Conservation (phyloP, 2,329 filamentous ascomycete genomes). For the Aspergillus sojae region DNA sequence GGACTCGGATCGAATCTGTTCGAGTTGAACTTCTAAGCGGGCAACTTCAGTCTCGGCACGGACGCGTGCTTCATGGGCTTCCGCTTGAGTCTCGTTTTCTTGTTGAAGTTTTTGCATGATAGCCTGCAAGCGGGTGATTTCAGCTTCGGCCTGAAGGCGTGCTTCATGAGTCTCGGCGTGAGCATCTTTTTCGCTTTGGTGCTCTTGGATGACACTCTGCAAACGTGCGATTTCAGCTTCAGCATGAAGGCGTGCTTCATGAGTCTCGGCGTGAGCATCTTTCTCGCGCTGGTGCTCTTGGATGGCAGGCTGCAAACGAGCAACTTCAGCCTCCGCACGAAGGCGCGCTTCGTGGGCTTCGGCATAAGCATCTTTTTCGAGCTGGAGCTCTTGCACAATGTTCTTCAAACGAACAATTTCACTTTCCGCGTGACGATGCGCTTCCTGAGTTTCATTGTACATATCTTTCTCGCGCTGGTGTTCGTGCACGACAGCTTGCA, state of each 20-base stretch:
- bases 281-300: conserved; percentile 41
- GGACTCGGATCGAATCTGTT: conserved; percentile 19
- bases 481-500: conserved; percentile 55
- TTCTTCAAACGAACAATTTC: conserved; percentile 18
- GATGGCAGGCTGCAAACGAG: conserved; percentile 52
- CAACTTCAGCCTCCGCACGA: conserved; percentile 28
- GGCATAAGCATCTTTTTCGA: conserved; percentile 2
- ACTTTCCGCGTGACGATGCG: conserved; percentile 19
- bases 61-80: conserved; percentile 19
- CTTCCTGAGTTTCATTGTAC: conserved; percentile 16
- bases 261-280: conserved; percentile 21
- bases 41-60: conserved; percentile 20
- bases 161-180: no score
- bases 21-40: conserved; percentile 17
- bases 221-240: conserved; percentile 16
- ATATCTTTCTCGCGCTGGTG: conserved; percentile 32
- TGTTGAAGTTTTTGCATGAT: conserved; percentile 52
- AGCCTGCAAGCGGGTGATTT: conserved; percentile 37
- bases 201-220: no score
- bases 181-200: no score
- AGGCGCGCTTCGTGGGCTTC: conserved; percentile 23
- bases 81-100: conserved; percentile 27
- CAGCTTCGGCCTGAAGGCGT: conserved; percentile 25
- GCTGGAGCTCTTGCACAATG: conserved; percentile 9
- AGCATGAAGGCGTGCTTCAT: conserved; percentile 13